These are phyloP conservation scores for Starmerella lactis-condensi DNA, from an alignment of 805 yeast genomes.

Conservation along the genomic window DNA sequence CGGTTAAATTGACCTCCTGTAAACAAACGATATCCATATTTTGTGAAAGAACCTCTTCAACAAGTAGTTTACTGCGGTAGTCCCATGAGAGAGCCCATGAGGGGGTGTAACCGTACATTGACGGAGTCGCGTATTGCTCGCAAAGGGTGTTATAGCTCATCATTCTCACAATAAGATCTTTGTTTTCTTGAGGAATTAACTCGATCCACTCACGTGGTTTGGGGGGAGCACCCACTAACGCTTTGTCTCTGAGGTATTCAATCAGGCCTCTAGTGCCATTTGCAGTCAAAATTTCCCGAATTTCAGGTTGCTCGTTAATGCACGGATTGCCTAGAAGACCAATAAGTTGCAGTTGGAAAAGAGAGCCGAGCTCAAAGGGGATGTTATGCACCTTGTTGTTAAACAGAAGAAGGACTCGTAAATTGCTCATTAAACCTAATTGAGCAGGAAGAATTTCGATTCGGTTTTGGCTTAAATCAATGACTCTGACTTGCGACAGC, in stretches of 20 bases:
- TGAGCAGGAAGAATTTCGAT: constrained; percentile 62
- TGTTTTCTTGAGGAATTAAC: constrained; percentile 60
- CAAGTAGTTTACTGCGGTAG: constrained; percentile 59
- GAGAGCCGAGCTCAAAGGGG: constrained; percentile 71
- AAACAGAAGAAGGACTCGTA: constrained; percentile 68
- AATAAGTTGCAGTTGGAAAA: constrained; percentile 65
- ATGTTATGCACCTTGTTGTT: constrained; percentile 62
- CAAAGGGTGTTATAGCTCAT: constrained; percentile 83
- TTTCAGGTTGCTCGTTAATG: constrained; percentile 28
- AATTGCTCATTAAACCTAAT: constrained; percentile 61
- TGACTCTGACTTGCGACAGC: constrained; percentile 54
- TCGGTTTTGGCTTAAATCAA: constrained; percentile 69
- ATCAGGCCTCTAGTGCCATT: constrained; percentile 75
- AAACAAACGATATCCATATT: constrained; percentile 69
- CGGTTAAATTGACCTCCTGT: constrained; percentile 85
- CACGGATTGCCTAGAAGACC: constrained; percentile 91
- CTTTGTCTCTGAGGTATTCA: constrained; percentile 61
- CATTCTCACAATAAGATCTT: constrained; percentile 38
- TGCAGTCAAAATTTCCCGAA: constrained; percentile 51
- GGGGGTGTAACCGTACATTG: constrained; percentile 84
- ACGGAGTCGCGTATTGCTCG: constrained; percentile 86
- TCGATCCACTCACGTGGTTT: constrained; percentile 69
- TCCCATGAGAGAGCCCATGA: constrained; percentile 95
- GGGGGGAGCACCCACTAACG: constrained; percentile 47
- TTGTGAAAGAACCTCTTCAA: constrained; percentile 47